Evolutionary conservation across 2,329 filamentous ascomycete species (phyloP).

Genomic region (Paradendryphiella salina): DNA sequence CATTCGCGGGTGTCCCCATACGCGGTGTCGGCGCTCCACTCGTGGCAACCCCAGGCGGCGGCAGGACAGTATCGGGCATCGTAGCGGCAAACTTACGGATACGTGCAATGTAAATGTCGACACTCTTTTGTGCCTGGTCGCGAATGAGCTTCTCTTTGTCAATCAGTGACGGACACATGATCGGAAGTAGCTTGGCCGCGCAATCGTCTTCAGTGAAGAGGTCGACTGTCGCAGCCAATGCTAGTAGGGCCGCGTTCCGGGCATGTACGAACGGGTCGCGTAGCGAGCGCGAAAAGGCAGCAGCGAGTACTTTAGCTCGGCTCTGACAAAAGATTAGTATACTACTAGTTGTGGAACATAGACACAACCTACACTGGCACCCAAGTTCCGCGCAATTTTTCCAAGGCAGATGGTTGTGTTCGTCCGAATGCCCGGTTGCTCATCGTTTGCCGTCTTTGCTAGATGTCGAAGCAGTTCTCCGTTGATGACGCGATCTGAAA

Average conservation of each 20-base stretch:
- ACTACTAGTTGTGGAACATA: neutral
- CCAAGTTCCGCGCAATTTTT: slow-evolving; percentile 90
- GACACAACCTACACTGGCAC: slow-evolving; percentile 55
- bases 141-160: slow-evolving; percentile 95
- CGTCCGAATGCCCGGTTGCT: slow-evolving; percentile 94
- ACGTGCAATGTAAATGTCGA: slow-evolving; percentile 82
- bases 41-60: slow-evolving; percentile 60
- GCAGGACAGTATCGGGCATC: slow-evolving; percentile 80
- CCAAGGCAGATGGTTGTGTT: slow-evolving; percentile 98
- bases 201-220: slow-evolving; percentile 89
- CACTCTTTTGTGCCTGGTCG: slow-evolving; percentile 85
- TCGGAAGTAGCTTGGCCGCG: slow-evolving; percentile 79
- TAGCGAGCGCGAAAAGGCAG: slow-evolving; percentile 86
- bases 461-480: slow-evolving; percentile 88
- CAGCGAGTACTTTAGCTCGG: slow-evolving; percentile 85
- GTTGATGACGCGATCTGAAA: slow-evolving; percentile 91
- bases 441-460: slow-evolving; percentile 95
- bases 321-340: slow-evolving; percentile 55
- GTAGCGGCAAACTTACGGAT: slow-evolving; percentile 75
- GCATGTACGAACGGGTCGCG: slow-evolving; percentile 95
- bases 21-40: slow-evolving; percentile 61
- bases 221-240: slow-evolving; percentile 81
- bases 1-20: slow-evolving; percentile 77
- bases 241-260: slow-evolving; percentile 84
- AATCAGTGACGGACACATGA: slow-evolving; percentile 79